phyloP scores from a whole-genome alignment of 2,329 filamentous ascomycete species.

The Xylaria hypoxylon region DNA sequence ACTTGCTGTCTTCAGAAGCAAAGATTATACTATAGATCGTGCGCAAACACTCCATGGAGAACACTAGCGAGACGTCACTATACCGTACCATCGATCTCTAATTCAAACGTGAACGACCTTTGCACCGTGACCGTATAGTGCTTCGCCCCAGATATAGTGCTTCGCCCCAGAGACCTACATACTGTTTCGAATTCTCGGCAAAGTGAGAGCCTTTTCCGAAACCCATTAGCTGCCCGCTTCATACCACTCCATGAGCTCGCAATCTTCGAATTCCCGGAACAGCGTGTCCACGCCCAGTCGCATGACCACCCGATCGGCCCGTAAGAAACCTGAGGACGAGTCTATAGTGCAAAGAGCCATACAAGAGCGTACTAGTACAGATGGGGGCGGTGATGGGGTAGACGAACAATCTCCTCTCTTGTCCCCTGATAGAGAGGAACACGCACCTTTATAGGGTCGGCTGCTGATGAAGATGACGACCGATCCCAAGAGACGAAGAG shows the following conservation, averaged over 20 bases:
- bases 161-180: background rate
- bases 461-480: conserved; percentile 54
- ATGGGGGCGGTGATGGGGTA: conserved; percentile 46
- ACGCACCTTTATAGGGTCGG: conserved; percentile 52
- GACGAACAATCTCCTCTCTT: conserved; percentile 64
- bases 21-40: conserved; percentile 2
- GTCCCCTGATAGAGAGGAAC: conserved; percentile 55
- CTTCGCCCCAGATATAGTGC: background rate
- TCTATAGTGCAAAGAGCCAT: conserved; percentile 39
- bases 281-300: conserved; percentile 47
- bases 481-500: conserved; percentile 77
- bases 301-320: conserved; percentile 40
- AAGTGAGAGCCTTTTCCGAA: background rate
- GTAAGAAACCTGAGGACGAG: conserved; percentile 35
- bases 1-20: background rate
- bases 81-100: background rate
- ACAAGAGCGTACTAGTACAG: conserved; percentile 41
- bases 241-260: conserved; percentile 54
- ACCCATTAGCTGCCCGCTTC: background rate
- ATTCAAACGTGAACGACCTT: conserved; percentile 7
- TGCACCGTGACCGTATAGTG: background rate
- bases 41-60: background rate
- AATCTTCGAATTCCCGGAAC: conserved; percentile 48
- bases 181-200: background rate
- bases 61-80: background rate